Base-by-base conservation (phyloP, 2,329 filamentous ascomycete species). In the Xylaria sp. region DNA sequence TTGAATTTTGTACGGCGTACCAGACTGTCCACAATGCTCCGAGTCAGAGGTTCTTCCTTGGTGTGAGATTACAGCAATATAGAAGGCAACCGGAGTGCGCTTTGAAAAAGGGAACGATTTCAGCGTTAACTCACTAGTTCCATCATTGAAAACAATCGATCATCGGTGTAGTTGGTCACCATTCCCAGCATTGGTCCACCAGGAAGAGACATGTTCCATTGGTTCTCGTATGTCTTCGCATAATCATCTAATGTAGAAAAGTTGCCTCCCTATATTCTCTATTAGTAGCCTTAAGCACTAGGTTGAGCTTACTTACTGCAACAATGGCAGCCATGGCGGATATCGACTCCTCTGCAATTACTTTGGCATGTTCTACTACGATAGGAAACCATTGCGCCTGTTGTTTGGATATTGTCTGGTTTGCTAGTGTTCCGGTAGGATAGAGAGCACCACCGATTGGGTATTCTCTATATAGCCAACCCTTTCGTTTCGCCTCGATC, bases 1-100 rank as follows among this genome's bases (percentile, higher is more conserved):
- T n/a, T 74, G 74, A 15, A 84, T 67, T 2, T 76, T 71, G 63
- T 81, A 84, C 0, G 83, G 82, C 55, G 81, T 82, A 31, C 77
- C 73, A 0, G 81, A 83, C 61, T 65, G 15, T 1, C n/a, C 44
- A 51, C 31, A 20, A 34, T 13, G 23, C 20, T 18, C 54, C 1
- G 7, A 50, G 48, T 60, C 25, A 65, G 31, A 63, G 39, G 39
- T 23, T 34, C 6, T 44, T 39, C 31, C n/a, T 39, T 10, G 20
- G 39, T 34, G 20, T 18, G 13, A n/a, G 12, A 8, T 13, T 44
- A 7, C 2, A 67, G 13, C 48, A 28, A 8, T 15, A 7, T 23
- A 15, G 12, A 15, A 23, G 20, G 25, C 37, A 37, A 39, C 41
- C 2, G 57, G 15, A 18, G 34, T 13, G 9, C 23, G 1, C 18